Evolutionary conservation across 2,329 filamentous ascomycete species (phyloP), one percentile per base, ranked within the genome.

Genomic region (Endothia cerciana): DNA sequence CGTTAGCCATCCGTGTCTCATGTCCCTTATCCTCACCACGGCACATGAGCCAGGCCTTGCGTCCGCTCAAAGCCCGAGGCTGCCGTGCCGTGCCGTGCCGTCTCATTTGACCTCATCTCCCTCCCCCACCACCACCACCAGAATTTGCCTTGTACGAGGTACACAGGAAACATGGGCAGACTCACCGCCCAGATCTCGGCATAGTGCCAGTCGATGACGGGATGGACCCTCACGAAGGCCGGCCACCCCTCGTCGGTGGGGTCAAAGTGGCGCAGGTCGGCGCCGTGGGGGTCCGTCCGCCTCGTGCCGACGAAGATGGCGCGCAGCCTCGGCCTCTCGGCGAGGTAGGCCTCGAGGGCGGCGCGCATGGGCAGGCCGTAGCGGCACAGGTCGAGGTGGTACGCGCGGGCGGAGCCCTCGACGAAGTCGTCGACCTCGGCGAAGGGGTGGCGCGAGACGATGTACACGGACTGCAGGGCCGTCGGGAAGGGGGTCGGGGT

Each of bases 191-290:
- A 98, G 63, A 98, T 94, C 77, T 98, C 94, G 13, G 88, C 87
- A 77, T 97, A 97, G 76, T 95, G 92, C 95, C 95, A 99, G 78
- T 99, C 95, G 74, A 99, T 94, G 11, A 99, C 91, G 0, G 95
- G 94, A 77, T 99, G 93, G 67, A 98, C 85, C 66, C 95, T 87
- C 89, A 98, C 94, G 74, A 98, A 97, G 53, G 84, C 81, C 43
- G 95, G 95, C 95, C 95, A 99, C 2, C 90, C 93, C 43, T 85
- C 82, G 77, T 98, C 95, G 4, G 95, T 99, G 60, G 85, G 86
- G 75, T 97, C 92, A 75, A 98, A 98, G 77, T 91, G 88, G 47
- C 86, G 91, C 72, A 99, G 77, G 19, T 84, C 82, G 71, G 88
- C 89, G 57, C 94, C 93, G 76, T 98, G 93, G 7, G 95, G 95